Evolutionary conservation across 495 filamentous ascomycete species (phyloP).

Genomic region (Hyaloscypha finlandica): DNA sequence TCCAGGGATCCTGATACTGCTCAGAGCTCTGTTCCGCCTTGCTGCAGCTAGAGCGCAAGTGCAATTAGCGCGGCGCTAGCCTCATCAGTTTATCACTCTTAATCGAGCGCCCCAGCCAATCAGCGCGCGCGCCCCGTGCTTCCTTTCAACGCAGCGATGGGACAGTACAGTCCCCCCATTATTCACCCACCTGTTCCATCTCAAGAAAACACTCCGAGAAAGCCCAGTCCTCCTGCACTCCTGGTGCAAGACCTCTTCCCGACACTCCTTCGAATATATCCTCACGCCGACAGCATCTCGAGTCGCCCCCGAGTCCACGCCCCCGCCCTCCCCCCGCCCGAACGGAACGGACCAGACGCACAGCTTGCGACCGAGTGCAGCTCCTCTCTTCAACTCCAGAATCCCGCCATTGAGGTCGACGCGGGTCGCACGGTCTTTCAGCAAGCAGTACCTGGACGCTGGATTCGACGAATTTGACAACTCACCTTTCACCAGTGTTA

Average conservation of each 20-base stretch:
- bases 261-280: conserved; percentile 16
- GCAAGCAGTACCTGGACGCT: conserved; percentile 23
- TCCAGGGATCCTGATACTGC: too few species aligned
- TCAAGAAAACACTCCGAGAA: conserved; percentile 17
- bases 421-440: conserved; percentile 27
- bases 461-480: conserved; percentile 21
- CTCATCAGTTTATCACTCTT: too few species aligned
- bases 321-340: neutral
- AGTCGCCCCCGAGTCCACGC: neutral
- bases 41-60: neutral
- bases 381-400: conserved; percentile 1
- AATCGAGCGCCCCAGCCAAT: conserved; percentile 13
- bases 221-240: conserved; percentile 3
- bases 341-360: too few species aligned
- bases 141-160: neutral
- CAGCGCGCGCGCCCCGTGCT: conserved; percentile 4
- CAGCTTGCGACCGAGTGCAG: neutral
- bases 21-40: too few species aligned
- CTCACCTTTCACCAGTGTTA: conserved; percentile 23
- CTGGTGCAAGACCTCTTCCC: conserved; percentile 1
- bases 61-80: neutral
- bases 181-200: conserved; percentile 15
- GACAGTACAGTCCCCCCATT: conserved; percentile 3
- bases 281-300: neutral
- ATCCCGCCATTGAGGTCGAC: conserved; percentile 9